Percentiles rank a stretch among this genome's conserved stretches.
These are phyloP conservation scores for Ophiostoma sp. DNA, from an alignment of 2,329 filamentous ascomycete species.

Conservation along the genomic window DNA sequence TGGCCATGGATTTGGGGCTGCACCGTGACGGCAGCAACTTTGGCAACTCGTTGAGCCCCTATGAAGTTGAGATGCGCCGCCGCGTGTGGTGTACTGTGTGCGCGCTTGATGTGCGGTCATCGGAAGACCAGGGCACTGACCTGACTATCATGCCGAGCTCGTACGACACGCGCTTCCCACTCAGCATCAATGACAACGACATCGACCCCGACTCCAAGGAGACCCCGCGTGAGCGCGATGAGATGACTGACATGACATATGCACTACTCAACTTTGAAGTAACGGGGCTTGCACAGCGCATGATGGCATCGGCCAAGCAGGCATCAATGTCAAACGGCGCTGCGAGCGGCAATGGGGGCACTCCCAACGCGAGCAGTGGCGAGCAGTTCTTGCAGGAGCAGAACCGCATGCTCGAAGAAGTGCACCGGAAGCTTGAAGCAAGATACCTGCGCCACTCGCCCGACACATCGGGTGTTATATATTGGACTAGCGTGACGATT, in stretches of 20 bases:
- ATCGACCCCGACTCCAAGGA: slow-evolving; percentile 42
- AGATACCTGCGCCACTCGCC: slow-evolving; percentile 39
- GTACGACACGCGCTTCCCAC: slow-evolving; percentile 47
- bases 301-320: slow-evolving; percentile 31
- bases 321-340: slow-evolving; percentile 18
- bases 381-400: slow-evolving; percentile 38
- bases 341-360: too few species aligned
- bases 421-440: slow-evolving; percentile 41
- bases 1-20: slow-evolving; percentile 55
- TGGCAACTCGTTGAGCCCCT: slow-evolving; percentile 43
- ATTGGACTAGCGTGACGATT: slow-evolving; percentile 37
- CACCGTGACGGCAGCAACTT: slow-evolving; percentile 51
- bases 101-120: slow-evolving; percentile 49
- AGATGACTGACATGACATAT: slow-evolving; percentile 49
- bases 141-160: slow-evolving; percentile 39
- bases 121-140: slow-evolving; percentile 45
- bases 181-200: slow-evolving; percentile 53
- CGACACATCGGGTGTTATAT: slow-evolving; percentile 32
- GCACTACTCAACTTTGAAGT: slow-evolving; percentile 39
- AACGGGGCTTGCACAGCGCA: slow-evolving; percentile 35
- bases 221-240: slow-evolving; percentile 43
- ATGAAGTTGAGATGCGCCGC: slow-evolving; percentile 55
- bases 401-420: slow-evolving; percentile 39
- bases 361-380: slow-evolving; percentile 26
- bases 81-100: slow-evolving; percentile 58